Conservation (phyloP, 202 grass and related monocot species). For the Brachypodium distachyon region DNA sequence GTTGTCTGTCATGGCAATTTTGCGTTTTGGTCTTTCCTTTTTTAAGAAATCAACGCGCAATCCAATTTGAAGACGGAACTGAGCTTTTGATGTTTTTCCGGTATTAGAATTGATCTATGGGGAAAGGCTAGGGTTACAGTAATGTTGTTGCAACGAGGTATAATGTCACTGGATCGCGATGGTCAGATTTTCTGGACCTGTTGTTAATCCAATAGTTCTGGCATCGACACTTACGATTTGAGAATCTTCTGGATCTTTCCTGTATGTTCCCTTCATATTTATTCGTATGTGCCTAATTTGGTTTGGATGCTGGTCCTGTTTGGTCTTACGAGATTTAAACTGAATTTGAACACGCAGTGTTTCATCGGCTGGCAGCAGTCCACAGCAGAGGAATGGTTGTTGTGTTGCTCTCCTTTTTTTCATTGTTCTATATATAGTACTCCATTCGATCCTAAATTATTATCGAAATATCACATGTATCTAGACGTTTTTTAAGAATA, state of each 20-base stretch:
- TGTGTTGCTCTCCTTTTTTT: not conserved
- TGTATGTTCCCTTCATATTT: not conserved
- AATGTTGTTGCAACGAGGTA: not conserved
- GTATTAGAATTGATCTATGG: not conserved
- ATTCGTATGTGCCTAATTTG: not conserved
- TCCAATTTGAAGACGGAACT: too few relatives aligned
- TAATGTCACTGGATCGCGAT: not conserved
- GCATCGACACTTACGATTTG: not conserved
- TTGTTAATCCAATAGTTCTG: not conserved
- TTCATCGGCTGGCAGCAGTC: not conserved
- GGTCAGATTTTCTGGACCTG: not conserved
- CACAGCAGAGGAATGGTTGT: not conserved
- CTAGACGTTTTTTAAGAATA: too few relatives aligned
- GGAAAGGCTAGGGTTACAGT: not conserved
- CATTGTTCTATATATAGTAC: too few relatives aligned
- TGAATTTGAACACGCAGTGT: not conserved
- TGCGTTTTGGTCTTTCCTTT: too few relatives aligned
- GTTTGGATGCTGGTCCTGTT: not conserved
- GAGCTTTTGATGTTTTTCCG: too few relatives aligned
- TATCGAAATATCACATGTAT: too few relatives aligned
- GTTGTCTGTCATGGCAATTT: too few relatives aligned
- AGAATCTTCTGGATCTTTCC: not conserved
- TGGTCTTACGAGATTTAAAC: not conserved
- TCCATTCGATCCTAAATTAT: too few relatives aligned
- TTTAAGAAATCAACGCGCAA: too few relatives aligned